A percentile compares a stretch with the other conserved stretches of the same genome.
Conservation (phyloP, 2,329 filamentous ascomycete genomes). For the Aspergillus floridensis region DNA sequence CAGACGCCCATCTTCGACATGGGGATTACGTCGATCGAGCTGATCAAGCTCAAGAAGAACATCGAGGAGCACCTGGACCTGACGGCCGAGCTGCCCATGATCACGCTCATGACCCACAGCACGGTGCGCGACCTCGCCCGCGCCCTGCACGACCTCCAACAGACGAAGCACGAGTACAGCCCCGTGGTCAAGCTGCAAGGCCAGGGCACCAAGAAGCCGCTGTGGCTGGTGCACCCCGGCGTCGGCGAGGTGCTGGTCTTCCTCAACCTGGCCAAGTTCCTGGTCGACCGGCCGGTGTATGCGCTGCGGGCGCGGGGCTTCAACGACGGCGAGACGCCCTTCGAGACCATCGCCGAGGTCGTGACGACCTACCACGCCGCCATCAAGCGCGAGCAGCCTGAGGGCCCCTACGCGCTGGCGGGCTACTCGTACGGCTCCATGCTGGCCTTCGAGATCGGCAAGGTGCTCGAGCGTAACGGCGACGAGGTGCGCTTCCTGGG, state of each 20-base stretch:
- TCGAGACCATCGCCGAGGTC: neutral
- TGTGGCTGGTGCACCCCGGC: constrained; percentile 2
- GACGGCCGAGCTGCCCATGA: neutral
- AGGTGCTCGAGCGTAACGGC: neutral
- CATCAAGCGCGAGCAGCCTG: constrained; percentile 1
- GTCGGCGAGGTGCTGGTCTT: constrained; percentile 4
- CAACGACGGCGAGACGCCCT: constrained; percentile 1
- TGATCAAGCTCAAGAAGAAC: constrained; percentile 3
- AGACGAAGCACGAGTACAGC: neutral
- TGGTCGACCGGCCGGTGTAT: constrained; percentile 1
- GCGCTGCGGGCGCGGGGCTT: constrained; percentile 1
- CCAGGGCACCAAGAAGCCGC: neutral
- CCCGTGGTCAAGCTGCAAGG: neutral
- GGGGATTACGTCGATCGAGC: neutral
- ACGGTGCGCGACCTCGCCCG: neutral
- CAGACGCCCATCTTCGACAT: constrained; percentile 1
- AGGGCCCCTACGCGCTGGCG: neutral
- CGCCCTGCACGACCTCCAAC: neutral
- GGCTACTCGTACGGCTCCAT: constrained; percentile 2
- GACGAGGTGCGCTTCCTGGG: constrained; percentile 5
- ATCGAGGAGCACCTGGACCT: constrained; percentile 3
- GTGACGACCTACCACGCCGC: neutral
- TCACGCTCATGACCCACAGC: constrained; percentile 2
- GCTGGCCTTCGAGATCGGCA: constrained; percentile 3
- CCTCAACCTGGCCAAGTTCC: constrained; percentile 4